Conservation (phyloP, 306 rosid genomes). For the Cotoneaster glaucophyllus region DNA sequence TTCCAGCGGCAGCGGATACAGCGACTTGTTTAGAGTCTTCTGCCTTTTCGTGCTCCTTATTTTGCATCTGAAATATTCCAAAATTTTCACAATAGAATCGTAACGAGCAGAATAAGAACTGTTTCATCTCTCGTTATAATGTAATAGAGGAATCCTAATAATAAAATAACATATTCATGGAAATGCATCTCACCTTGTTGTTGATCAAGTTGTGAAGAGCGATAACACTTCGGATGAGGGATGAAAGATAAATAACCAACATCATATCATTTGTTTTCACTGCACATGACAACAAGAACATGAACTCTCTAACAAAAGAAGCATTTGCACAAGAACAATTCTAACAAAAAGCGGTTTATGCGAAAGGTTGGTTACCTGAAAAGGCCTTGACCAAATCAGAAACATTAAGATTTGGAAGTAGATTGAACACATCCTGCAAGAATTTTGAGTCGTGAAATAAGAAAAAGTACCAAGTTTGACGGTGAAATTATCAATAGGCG, state of each 20-base stretch:
- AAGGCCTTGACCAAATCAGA: constrained; percentile 47
- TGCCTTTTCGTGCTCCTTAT: constrained; percentile 54
- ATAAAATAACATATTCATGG: neutral
- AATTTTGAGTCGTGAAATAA: neutral
- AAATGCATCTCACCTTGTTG: constrained; percentile 36
- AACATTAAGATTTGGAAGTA: constrained; percentile 54
- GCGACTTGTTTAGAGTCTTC: constrained; percentile 42
- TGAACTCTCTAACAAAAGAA: neutral
- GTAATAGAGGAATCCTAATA: neutral
- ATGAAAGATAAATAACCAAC: constrained; percentile 50
- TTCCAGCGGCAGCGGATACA: constrained; percentile 28
- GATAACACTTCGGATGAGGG: constrained; percentile 51
- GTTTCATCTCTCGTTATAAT: too few species aligned
- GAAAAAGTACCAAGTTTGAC: neutral
- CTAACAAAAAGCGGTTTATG: neutral
- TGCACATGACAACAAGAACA: constrained; percentile 19
- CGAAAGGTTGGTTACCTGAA: constrained; percentile 22
- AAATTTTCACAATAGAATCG: neutral
- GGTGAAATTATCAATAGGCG: neutral
- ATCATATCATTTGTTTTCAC: constrained; percentile 63
- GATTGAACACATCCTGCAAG: constrained; percentile 50
- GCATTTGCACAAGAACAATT: neutral
- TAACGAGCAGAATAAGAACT: neutral
- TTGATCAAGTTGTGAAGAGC: constrained; percentile 60
- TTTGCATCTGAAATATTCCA: constrained; percentile 33